Percentiles rank a stretch among this genome's conserved stretches.
Conservation (phyloP, 441 rosid species). For the Erodium chrysanthum region DNA sequence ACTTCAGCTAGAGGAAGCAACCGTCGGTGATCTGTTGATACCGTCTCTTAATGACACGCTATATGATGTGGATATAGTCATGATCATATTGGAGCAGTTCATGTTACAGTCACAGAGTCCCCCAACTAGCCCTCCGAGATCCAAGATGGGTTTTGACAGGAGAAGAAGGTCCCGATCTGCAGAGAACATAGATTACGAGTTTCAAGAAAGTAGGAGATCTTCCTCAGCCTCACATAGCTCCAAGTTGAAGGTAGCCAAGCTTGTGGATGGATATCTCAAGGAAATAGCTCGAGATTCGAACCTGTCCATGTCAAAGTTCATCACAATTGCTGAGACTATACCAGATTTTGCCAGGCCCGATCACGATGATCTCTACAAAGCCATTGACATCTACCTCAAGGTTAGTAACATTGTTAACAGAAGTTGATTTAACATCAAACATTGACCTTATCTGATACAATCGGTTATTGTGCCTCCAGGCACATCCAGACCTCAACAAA, state of each 20-base stretch:
- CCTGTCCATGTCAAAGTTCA: slow-evolving; percentile 43
- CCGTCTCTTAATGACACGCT: slow-evolving; percentile 33
- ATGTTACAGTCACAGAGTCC: slow-evolving; percentile 54
- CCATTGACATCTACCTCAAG: slow-evolving; percentile 58
- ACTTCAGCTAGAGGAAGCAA: slow-evolving; percentile 58
- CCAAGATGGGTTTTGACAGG: slow-evolving; percentile 49
- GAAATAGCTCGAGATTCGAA: slow-evolving; percentile 47
- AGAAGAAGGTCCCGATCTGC: slow-evolving; percentile 73
- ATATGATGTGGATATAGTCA: slow-evolving; percentile 52
- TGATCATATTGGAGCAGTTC: slow-evolving; percentile 49
- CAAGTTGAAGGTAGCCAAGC: slow-evolving; percentile 52
- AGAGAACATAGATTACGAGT: slow-evolving; percentile 63
- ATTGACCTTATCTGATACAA: too few species aligned
- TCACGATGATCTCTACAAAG: slow-evolving; percentile 57
- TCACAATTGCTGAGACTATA: slow-evolving; percentile 39
- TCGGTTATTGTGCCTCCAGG: slow-evolving; percentile 27
- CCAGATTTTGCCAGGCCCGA: slow-evolving; percentile 45
- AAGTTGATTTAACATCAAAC: too few species aligned
- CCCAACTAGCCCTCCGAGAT: slow-evolving; percentile 52
- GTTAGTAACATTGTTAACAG: slow-evolving; percentile 22
- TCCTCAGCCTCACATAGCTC: slow-evolving; percentile 55
- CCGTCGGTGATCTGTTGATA: slow-evolving; percentile 44
- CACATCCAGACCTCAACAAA: slow-evolving; percentile 52
- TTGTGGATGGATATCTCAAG: slow-evolving; percentile 55
- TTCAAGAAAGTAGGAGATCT: slow-evolving; percentile 69